A percentile compares a stretch with the other conserved stretches of the same genome.
Evolutionary conservation across 768 basidiomycete species (phyloP).

Genomic region (Suillus subluteus): DNA sequence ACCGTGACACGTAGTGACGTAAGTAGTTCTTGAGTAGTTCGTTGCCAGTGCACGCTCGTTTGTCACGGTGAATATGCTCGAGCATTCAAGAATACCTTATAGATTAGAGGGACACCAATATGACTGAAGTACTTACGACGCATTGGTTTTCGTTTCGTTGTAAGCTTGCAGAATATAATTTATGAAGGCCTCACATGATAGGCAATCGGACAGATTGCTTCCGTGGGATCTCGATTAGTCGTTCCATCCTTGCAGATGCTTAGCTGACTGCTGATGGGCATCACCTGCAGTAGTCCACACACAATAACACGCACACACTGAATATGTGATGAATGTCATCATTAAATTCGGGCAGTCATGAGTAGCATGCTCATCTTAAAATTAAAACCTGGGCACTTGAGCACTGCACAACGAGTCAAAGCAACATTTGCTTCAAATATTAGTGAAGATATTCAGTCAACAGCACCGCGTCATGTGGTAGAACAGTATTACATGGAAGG

Average conservation of each 20-base stretch:
- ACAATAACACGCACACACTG: not conserved
- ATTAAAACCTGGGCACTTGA: not conserved
- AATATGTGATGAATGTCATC: not conserved
- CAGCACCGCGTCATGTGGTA: not conserved
- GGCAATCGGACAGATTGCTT: not conserved
- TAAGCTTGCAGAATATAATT: not conserved
- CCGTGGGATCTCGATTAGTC: not conserved
- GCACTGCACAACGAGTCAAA: not conserved
- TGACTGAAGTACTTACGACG: not conserved
- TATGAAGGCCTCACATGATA: not conserved
- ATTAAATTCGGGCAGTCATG: not conserved
- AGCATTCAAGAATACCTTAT: not conserved
- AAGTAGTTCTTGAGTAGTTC: not conserved
- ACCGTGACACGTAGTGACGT: not conserved
- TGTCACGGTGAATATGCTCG: not conserved
- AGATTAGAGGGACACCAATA: not conserved
- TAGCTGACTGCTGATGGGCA: too few species aligned
- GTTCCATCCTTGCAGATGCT: not conserved
- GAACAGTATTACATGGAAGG: constrained; percentile 12
- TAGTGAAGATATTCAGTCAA: constrained; percentile 4
- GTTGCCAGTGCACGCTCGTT: not conserved
- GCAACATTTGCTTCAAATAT: not conserved
- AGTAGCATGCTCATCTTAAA: not conserved
- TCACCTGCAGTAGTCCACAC: too few species aligned
- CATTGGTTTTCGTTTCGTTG: not conserved